A percentile compares a stretch with the other conserved stretches of the same genome.
phyloP scores from a whole-genome alignment of 78 protist species.

The Dictyostelium intermedium region DNA sequence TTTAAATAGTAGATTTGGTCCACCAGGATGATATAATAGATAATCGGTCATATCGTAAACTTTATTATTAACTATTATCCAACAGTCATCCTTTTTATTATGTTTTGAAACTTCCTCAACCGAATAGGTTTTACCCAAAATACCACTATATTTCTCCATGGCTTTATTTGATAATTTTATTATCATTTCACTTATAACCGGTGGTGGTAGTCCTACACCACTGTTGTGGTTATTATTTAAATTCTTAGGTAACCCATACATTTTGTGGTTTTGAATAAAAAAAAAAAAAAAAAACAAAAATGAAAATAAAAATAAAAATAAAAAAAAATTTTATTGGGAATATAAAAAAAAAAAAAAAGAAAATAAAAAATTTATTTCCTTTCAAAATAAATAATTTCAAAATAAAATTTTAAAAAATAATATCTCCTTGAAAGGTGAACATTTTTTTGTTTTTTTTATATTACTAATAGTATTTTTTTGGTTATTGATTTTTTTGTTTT shows the following conservation, averaged over 20 bases:
- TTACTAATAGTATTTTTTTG: no score
- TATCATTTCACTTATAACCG: conserved; percentile 9
- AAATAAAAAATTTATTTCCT: neutral
- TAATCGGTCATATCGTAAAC: conserved; percentile 89
- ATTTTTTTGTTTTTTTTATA: neutral
- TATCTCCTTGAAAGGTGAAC: no score
- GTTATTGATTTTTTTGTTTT: neutral
- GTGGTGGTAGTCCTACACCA: neutral
- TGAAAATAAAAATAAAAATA: neutral
- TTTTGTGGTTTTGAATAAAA: neutral
- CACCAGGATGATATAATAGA: conserved; percentile 89
- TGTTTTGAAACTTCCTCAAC: conserved; percentile 78
- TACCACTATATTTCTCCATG: conserved; percentile 18
- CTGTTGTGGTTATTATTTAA: neutral
- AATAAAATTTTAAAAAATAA: no score
- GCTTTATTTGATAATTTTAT: neutral
- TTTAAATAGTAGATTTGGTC: conserved; percentile 77
- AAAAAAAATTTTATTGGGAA: no score
- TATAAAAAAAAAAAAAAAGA: neutral
- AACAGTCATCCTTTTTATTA: conserved; percentile 52
- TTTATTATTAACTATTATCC: conserved; percentile 82
- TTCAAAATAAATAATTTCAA: no score
- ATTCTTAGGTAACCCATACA: conserved; percentile 3
- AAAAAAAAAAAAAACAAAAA: neutral
- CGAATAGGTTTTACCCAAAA: conserved; percentile 1